These are phyloP conservation scores for bread wheat (Triticum aestivum) DNA, from an alignment of 176 grass and related monocot species.

Conservation along the genomic window IWGSC_CS_RefSeq_v2.1 NC_057806.1:59460857-59461356, in stretches of 20 bases:
- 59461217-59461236: not conserved
- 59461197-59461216: not conserved
- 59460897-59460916: conserved; percentile 35
- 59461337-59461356: conserved; percentile 18
- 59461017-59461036: conserved; percentile 27
- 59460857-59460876: not conserved
- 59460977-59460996: conserved; percentile 36
- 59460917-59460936: conserved; percentile 46
- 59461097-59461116: not conserved
- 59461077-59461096: not conserved
- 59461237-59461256: conserved; percentile 15
- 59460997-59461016: not conserved
- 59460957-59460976: conserved; percentile 13
- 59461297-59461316: not conserved
- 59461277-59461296: not conserved
- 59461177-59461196: not conserved
- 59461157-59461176: not conserved
- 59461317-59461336: conserved; percentile 12
- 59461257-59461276: not conserved
- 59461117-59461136: not conserved
- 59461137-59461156: not conserved
- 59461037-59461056: not conserved
- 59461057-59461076: not conserved
- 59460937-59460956: conserved; percentile 63
- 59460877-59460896: conserved; percentile 31